Evolutionary conservation across 352 stramenopile genomes (phyloP).

Genomic region (Phytophthora meadii): DNA sequence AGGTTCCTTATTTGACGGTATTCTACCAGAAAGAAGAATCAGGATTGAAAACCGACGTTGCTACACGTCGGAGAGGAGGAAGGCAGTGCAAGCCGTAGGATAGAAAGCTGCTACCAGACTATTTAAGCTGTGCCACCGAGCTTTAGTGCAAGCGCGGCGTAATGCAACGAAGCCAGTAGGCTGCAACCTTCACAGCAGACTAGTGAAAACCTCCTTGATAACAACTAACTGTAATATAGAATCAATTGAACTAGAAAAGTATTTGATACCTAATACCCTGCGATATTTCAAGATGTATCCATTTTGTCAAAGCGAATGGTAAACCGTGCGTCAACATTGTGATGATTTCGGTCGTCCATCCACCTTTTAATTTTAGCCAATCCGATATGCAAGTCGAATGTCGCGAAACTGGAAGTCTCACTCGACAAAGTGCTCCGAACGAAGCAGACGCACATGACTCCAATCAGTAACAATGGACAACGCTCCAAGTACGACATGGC

Average conservation of each 20-base stretch:
- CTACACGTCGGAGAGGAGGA: background rate
- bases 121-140: slow-evolving; percentile 27
- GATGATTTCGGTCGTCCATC: slow-evolving; percentile 4
- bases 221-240: no score
- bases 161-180: slow-evolving; percentile 23
- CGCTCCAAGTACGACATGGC: slow-evolving; percentile 33
- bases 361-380: slow-evolving; percentile 4
- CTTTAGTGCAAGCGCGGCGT: slow-evolving; percentile 6
- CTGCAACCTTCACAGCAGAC: background rate
- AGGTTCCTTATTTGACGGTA: no score
- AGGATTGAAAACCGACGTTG: no score
- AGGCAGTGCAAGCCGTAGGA: slow-evolving; percentile 8
- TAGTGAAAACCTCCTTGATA: no score
- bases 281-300: no score
- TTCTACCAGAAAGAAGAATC: no score
- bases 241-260: no score
- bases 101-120: slow-evolving; percentile 27
- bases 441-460: background rate
- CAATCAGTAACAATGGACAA: background rate
- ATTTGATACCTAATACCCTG: no score
- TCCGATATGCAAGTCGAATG: background rate
- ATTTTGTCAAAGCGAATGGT: no score
- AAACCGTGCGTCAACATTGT: slow-evolving; percentile 3
- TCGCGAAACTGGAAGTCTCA: slow-evolving; percentile 12
- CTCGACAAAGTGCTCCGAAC: slow-evolving; percentile 10